phyloP scores from a whole-genome alignment of 164 flowering plant species.

The Warburgia ugandensis region DNA sequence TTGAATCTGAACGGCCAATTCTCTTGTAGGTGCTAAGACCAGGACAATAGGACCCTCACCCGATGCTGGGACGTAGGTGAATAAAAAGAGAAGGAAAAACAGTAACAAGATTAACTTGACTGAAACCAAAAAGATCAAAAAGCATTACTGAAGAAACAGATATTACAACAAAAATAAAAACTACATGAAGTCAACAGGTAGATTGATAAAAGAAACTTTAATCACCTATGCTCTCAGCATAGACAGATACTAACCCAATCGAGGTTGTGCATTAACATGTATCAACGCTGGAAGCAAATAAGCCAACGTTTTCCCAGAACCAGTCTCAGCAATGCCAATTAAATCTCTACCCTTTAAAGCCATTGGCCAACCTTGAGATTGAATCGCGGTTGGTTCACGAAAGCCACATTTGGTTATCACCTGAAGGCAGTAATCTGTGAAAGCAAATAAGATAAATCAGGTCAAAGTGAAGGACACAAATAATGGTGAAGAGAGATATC shows the following conservation, averaged over 20 bases:
- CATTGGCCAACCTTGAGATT: constrained; percentile 99
- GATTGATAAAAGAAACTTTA: neutral
- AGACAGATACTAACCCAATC: constrained; percentile 43
- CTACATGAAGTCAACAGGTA: neutral
- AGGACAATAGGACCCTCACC: constrained; percentile 91
- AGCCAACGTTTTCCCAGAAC: constrained; percentile 95
- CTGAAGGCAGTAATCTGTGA: constrained; percentile 69
- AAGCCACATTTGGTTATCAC: constrained; percentile 75
- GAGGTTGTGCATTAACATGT: constrained; percentile 94
- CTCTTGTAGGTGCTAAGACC: constrained; percentile 90
- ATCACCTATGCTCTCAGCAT: neutral
- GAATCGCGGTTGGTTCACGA: constrained; percentile 95
- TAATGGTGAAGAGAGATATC: neutral
- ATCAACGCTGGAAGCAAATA: constrained; percentile 87
- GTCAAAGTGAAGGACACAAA: neutral
- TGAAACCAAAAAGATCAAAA: neutral
- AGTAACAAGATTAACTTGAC: neutral
- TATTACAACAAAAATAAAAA: neutral
- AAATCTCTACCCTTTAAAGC: constrained; percentile 95
- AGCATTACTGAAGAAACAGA: neutral
- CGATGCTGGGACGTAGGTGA: constrained; percentile 31
- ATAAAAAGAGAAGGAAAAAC: neutral
- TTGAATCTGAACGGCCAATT: constrained; percentile 94
- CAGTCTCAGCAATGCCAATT: constrained; percentile 97
- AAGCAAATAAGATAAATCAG: constrained; percentile 15